These are phyloP conservation scores for Mycena chlorophos DNA, from an alignment of 768 basidiomycete species.

Conservation along the genomic window DNA sequence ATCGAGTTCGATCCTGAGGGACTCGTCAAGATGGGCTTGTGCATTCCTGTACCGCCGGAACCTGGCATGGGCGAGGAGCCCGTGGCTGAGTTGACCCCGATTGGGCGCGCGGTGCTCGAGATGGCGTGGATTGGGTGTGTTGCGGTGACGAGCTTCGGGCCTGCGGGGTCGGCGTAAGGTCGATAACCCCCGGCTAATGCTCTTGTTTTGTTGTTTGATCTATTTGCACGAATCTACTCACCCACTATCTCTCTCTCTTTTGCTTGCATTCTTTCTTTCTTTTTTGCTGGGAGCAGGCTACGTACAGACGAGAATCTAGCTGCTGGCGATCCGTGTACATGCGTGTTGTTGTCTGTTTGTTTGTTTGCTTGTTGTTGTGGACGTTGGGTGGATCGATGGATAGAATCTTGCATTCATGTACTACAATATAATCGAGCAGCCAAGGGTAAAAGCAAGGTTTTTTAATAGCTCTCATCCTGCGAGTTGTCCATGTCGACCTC, in stretches of 20 bases:
- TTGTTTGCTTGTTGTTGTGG: too few relatives aligned
- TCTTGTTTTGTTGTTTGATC: neutral
- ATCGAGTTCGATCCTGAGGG: conserved; percentile 83
- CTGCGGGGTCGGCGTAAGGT: conserved; percentile 15
- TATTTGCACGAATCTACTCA: neutral
- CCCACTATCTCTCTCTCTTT: neutral
- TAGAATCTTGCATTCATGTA: too few relatives aligned
- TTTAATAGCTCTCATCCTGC: too few relatives aligned
- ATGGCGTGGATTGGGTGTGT: conserved; percentile 57
- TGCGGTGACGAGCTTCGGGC: conserved; percentile 53
- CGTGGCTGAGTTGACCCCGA: conserved; percentile 48
- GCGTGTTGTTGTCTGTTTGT: too few relatives aligned
- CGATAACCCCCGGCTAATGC: neutral
- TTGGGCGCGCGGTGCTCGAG: conserved; percentile 55
- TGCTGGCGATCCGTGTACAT: too few relatives aligned
- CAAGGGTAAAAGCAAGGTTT: too few relatives aligned
- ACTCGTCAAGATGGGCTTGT: conserved; percentile 72
- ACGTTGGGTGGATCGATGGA: too few relatives aligned
- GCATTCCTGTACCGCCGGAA: conserved; percentile 35
- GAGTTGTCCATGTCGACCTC: too few relatives aligned
- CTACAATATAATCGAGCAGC: too few relatives aligned
- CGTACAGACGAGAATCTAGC: neutral
- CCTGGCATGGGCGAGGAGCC: conserved; percentile 41
- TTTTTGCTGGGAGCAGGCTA: neutral
- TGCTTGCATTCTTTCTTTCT: conserved; percentile 2